These are phyloP conservation scores for Aureobasidium vineae DNA, from an alignment of 2,329 filamentous ascomycete genomes.

Conservation along the genomic window DNA sequence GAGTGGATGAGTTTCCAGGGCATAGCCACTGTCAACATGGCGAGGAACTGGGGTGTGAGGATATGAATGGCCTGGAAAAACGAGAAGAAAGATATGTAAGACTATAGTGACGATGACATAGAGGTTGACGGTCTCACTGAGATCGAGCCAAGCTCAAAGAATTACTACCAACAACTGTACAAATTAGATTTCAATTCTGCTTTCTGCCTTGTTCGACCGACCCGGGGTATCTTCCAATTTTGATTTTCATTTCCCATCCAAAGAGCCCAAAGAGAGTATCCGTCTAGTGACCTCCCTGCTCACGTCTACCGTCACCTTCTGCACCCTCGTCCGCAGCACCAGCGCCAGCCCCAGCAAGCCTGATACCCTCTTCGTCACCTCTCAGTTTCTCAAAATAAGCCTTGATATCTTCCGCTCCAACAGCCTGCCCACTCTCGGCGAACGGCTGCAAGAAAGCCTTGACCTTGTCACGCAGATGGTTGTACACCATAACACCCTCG, in stretches of 20 bases:
- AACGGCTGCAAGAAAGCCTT: slow-evolving; percentile 93
- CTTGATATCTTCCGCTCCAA: slow-evolving; percentile 95
- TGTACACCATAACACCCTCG: slow-evolving; percentile 96
- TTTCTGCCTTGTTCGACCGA: neutral
- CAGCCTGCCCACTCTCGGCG: slow-evolving; percentile 82
- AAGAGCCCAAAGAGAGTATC: neutral
- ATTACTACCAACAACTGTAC: neutral
- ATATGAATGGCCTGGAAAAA: slow-evolving; percentile 53
- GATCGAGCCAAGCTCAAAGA: neutral
- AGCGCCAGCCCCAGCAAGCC: slow-evolving; percentile 56
- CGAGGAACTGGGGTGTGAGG: slow-evolving; percentile 82
- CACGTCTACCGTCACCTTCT: slow-evolving; percentile 7
- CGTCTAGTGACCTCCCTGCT: slow-evolving; percentile 31
- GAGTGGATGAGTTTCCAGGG: slow-evolving; percentile 83
- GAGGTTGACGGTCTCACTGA: neutral
- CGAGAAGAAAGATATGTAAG: neutral
- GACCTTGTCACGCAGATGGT: slow-evolving; percentile 92
- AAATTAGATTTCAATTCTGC: neutral
- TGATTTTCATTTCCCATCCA: neutral
- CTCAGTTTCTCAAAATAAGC: slow-evolving; percentile 91
- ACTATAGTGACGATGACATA: neutral
- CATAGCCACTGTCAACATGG: slow-evolving; percentile 71
- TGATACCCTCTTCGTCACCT: slow-evolving; percentile 76
- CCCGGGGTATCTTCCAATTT: neutral
- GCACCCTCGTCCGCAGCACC: slow-evolving; percentile 35